Conservation (phyloP, 768 basidiomycete species). For the Hydnomerulius pinastri region DNA sequence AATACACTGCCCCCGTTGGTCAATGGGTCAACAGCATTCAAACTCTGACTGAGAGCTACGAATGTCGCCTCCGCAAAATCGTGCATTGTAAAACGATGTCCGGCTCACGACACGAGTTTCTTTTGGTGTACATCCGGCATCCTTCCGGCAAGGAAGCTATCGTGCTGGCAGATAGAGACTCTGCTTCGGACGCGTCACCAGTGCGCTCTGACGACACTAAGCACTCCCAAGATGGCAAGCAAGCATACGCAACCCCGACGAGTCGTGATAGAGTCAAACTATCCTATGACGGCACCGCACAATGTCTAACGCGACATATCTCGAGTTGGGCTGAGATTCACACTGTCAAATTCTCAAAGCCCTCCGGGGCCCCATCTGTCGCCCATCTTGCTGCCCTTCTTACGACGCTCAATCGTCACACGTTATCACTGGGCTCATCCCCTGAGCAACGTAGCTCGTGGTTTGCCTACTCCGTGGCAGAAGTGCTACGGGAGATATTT, state of each 20-base stretch:
- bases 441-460: slow-evolving; percentile 5
- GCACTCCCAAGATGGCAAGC: no score
- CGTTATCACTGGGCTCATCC: background rate
- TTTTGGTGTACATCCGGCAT: slow-evolving; percentile 8
- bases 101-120: slow-evolving; percentile 4
- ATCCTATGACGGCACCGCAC: slow-evolving; percentile 8
- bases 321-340: slow-evolving; percentile 3
- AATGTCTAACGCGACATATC: slow-evolving; percentile 4
- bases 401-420: background rate
- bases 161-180: slow-evolving; percentile 1
- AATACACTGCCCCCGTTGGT: slow-evolving; percentile 4
- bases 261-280: slow-evolving; percentile 3
- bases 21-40: slow-evolving; percentile 7
- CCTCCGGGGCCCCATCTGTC: slow-evolving; percentile 7
- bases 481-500: slow-evolving; percentile 13
- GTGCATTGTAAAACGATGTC: slow-evolving; percentile 1
- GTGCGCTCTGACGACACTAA: background rate
- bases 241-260: background rate
- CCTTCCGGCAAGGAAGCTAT: slow-evolving; percentile 7
- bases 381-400: slow-evolving; percentile 12
- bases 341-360: background rate
- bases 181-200: background rate
- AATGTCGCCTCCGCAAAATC: slow-evolving; percentile 9
- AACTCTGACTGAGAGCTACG: background rate
- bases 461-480: slow-evolving; percentile 14